A percentile compares a stretch with the other conserved stretches of the same genome.
phyloP scores from a whole-genome alignment of 768 basidiomycete species.

The Coprinopsis cinerea region DNA sequence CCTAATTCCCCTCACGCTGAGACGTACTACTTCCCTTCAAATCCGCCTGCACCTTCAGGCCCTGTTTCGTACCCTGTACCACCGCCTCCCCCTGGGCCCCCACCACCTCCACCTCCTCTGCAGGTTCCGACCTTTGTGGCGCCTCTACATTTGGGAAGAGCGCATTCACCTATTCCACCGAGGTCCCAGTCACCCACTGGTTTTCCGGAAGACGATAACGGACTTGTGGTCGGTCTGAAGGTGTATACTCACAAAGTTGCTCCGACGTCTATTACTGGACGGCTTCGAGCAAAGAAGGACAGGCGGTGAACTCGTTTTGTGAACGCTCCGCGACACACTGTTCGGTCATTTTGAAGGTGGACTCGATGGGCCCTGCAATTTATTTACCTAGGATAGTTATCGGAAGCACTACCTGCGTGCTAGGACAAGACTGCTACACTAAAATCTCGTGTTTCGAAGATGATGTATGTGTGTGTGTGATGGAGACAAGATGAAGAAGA shows the following conservation, averaged over 20 bases:
- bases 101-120: constrained; percentile 1
- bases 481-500: too few species aligned
- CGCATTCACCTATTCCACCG: neutral
- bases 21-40: neutral
- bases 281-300: constrained; percentile 10
- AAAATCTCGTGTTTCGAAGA: too few species aligned
- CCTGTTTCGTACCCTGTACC: neutral
- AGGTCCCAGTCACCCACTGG: constrained; percentile 12
- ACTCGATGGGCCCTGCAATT: too few species aligned
- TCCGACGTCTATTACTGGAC: constrained; percentile 19
- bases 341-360: too few species aligned
- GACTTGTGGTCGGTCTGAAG: constrained; percentile 22
- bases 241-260: constrained; percentile 20
- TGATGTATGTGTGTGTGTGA: too few species aligned
- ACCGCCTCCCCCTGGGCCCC: neutral
- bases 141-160: too few species aligned
- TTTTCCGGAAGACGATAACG: constrained; percentile 24
- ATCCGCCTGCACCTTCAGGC: neutral
- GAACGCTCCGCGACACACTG: too few species aligned
- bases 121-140: neutral
- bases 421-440: too few species aligned
- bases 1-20: neutral
- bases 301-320: neutral
- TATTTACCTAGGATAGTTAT: too few species aligned
- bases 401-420: too few species aligned